Percentiles rank a stretch among this genome's conserved stretches.
phyloP scores from a whole-genome alignment of 2,329 filamentous ascomycete species.

The Apiospora rasikravindrae region DNA sequence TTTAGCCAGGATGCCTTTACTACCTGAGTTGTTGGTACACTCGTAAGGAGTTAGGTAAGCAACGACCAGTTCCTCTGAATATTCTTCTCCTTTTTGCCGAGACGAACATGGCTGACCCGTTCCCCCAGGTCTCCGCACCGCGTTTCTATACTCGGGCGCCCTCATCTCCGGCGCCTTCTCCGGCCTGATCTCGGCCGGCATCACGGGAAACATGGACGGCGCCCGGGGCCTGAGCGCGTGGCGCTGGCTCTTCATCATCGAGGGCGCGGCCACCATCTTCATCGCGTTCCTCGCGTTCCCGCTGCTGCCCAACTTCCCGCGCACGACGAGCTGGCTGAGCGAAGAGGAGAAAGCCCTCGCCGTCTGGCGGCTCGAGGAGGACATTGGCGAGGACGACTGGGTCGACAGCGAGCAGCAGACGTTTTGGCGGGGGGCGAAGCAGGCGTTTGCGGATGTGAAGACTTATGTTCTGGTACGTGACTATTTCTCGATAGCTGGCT shows the following conservation, averaged over 20 bases:
- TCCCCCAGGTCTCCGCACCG: conserved; percentile 61
- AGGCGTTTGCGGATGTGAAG: conserved; percentile 64
- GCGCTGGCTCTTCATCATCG: conserved; percentile 66
- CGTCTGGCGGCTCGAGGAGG: conserved; percentile 65
- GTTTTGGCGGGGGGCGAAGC: conserved; percentile 57
- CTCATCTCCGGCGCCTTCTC: conserved; percentile 76
- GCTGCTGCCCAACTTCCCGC: conserved; percentile 71
- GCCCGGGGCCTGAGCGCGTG: conserved; percentile 48
- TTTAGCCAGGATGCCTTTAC: conserved; percentile 63
- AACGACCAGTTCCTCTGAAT: neutral
- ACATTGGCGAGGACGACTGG: conserved; percentile 70
- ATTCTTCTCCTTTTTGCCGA: neutral
- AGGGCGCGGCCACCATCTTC: conserved; percentile 68
- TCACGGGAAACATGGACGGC: conserved; percentile 68
- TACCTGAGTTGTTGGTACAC: conserved; percentile 73
- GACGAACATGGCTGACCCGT: neutral
- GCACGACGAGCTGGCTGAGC: conserved; percentile 60
- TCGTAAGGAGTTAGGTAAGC: conserved; percentile 61
- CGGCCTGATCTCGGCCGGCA: conserved; percentile 67
- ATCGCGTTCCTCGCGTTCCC: conserved; percentile 50
- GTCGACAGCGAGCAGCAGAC: conserved; percentile 60
- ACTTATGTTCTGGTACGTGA: conserved; percentile 60
- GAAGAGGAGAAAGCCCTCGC: conserved; percentile 63
- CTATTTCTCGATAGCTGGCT: neutral
- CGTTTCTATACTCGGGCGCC: conserved; percentile 70